Evolutionary conservation across 805 yeast genomes (phyloP), one percentile per base, ranked within the genome.

Genomic region (Yarrowia sp.): DNA sequence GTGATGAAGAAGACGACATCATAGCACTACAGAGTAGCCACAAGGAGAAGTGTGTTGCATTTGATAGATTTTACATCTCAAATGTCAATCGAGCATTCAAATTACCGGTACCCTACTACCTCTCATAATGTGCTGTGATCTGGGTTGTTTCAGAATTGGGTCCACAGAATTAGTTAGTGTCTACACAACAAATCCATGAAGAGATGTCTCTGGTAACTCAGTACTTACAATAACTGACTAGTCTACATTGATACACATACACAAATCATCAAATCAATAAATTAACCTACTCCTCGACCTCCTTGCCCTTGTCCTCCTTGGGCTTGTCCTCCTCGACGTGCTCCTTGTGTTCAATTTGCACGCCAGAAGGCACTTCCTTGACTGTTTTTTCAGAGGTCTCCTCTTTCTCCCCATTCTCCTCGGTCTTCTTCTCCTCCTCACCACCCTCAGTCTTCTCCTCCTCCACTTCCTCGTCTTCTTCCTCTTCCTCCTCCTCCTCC

Each of bases 321-420:
- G 25, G 27, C 29, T 39, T 24, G 5, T 25, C 18, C 13, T 31
- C 36, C 19, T 25, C 36, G 9, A 47, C 38, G n/a, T 21, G 19
- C n/a, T 47, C 55, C 36, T 24, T 47, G 14, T 47, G 55, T 14
- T 47, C 55, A n/a, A 47, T 47, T 8, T 47, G 38, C 6, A 47
- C 55, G 6, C 55, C 51, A 12, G 51, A 35, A 29, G 51, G 51
- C 4, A 44, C 51, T 7, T 44, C 51, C 18, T 12, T 27, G 18
- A 29, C 51, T 5, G 13, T 14, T 39, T 19, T 2, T 2, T 32
- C 16, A 27, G 29, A 7, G 8, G 16, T 14, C 22, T 35, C 39
- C 21, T 16, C 22, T 14, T 16, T 19, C 6, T 18, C 42, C 8
- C 9, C 41, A 24, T 19, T n/a, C 8, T n/a, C 47, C 47, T 41